Base-by-base conservation (phyloP, 495 filamentous ascomycete genomes). In the Neurospora hispaniola region DNA sequence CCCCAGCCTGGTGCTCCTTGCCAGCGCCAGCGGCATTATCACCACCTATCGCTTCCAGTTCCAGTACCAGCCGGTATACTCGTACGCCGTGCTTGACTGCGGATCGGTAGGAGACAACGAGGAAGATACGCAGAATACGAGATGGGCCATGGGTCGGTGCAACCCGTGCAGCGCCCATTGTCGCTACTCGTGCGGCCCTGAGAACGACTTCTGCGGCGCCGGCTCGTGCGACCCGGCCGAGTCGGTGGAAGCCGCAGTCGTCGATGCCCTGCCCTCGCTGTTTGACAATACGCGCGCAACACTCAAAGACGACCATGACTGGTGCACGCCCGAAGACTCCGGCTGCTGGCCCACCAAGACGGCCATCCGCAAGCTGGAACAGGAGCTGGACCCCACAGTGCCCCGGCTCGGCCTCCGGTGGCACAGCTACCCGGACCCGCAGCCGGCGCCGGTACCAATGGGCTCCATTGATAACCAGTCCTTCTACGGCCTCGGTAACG, bases 261-360 rank as follows among this genome's bases (percentile, higher is more conserved):
- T 54, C 46, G 46, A 54, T 9, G 46, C 46, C 20, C 46, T 54
- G 46, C 46, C 46, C 46, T 27, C 20, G 20, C 46, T 23, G n/a
- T 54, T 18, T 20, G 44, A 48, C n/a, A 20, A 48, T 48, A 46
- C 18, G n/a, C 43, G 43, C 11, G 8, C 14, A 42, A 42, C 42
- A 42, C 42, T 42, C 27, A 41, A 16, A n/a, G 39, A 27, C 41
- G 14, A n/a, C 18, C 69, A 70, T 43, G 43, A 70, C 27, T 70
- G 69, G 69, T 70, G 69, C n/a, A 70, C 69, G 69, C 69, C 69
- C 11, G n/a, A 40, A 27, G 69, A 70, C 39, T 42, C 69, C 69
- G 39, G n/a, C 69, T 70, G 69, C 40, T 70, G 69, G 69, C 69
- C 69, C 69, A 70, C 69, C 69, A 42, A 70, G 69, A 43, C 69